A percentile compares a stretch with the other conserved stretches of the same genome.
phyloP scores from a whole-genome alignment of 345 rosid species.

The Euphorbia pulcherrima region DNA sequence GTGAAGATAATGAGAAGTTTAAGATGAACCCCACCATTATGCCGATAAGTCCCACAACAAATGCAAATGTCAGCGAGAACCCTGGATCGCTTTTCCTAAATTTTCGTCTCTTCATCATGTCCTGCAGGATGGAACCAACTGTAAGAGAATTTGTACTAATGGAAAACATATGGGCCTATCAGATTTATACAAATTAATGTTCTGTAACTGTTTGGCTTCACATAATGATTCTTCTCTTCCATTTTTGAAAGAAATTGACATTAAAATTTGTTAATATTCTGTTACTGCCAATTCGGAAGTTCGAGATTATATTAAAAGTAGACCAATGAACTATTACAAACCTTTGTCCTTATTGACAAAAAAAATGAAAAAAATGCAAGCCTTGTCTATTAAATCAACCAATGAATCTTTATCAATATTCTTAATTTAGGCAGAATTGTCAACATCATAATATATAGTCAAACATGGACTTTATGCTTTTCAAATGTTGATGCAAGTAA shows the following conservation, averaged over 20 bases:
- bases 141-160: neutral
- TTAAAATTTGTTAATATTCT: neutral
- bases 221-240: neutral
- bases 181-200: neutral
- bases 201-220: neutral
- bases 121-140: constrained; percentile 37
- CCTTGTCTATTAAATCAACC: neutral
- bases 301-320: neutral
- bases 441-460: neutral
- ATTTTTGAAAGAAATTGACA: neutral
- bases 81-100: constrained; percentile 46
- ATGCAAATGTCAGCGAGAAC: constrained; percentile 68
- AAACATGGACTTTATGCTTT: neutral
- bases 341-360: neutral
- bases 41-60: constrained; percentile 72
- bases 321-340: neutral
- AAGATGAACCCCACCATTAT: constrained; percentile 70
- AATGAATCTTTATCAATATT: neutral
- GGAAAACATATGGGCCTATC: neutral
- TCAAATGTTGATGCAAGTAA: neutral
- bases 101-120: constrained; percentile 62
- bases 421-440: neutral
- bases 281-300: neutral
- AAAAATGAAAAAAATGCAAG: neutral
- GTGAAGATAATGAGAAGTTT: constrained; percentile 60